These are phyloP conservation scores for Cryomyces antarcticus DNA, from an alignment of 495 filamentous ascomycete genomes.

Conservation along the genomic window DNA sequence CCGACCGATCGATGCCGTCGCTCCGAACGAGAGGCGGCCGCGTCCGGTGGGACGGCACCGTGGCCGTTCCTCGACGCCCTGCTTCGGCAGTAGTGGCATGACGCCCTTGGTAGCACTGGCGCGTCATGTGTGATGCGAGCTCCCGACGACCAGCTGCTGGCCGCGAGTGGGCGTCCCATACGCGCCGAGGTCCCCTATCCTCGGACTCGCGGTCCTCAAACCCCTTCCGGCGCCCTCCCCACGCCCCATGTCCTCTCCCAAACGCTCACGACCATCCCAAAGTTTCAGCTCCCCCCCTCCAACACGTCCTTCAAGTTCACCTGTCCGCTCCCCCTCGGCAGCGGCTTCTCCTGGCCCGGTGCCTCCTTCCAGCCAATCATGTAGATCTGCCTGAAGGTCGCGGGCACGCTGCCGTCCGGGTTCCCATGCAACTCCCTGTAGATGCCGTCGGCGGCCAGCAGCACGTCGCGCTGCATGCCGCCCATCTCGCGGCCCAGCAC, in stretches of 20 bases:
- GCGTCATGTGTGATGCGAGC: too few relatives aligned
- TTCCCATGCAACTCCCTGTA: constrained; percentile 70
- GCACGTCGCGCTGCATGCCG: constrained; percentile 60
- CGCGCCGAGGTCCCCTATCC: too few relatives aligned
- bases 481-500: constrained; percentile 7
- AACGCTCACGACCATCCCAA: not conserved
- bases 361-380: constrained; percentile 98
- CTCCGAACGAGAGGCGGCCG: too few relatives aligned
- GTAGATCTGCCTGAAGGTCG: constrained; percentile 82
- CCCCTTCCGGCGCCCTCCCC: too few relatives aligned
- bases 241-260: not conserved
- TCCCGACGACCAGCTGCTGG: too few relatives aligned
- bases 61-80: too few relatives aligned
- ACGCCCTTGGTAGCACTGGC: too few relatives aligned
- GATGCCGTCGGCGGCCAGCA: constrained; percentile 75
- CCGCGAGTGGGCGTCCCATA: too few relatives aligned
- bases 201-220: too few relatives aligned
- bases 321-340: constrained; percentile 45
- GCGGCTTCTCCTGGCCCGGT: constrained; percentile 51
- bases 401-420: constrained; percentile 52
- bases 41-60: too few relatives aligned
- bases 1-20: too few relatives aligned
- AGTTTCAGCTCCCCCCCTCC: constrained; percentile 1
- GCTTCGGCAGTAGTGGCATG: too few relatives aligned
- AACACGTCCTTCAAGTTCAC: constrained; percentile 10